Base-by-base conservation (phyloP, 345 rosid genomes). In the Boechera retrofracta region DNA sequence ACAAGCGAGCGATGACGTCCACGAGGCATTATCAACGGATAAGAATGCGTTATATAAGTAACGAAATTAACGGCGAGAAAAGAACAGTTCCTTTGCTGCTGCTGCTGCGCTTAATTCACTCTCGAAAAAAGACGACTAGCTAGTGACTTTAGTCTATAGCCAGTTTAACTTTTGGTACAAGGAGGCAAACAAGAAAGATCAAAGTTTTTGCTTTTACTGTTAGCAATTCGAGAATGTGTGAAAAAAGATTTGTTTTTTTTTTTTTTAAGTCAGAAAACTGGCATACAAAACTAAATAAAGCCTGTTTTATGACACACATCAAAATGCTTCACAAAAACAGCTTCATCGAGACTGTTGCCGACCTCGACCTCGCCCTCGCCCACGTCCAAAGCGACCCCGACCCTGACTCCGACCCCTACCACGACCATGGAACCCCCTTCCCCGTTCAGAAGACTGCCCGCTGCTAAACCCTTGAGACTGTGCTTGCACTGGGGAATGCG, bases 291-390 rank as follows among this genome's bases (percentile, higher is more conserved):
- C 39, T 29, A 72, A 39, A 33, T 65, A 58, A 12, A 78, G 47
- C 7, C 35, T 72, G 24, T 12, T 66, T n/a, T 48, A 1, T 48
- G 39, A 15, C 4, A 51, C 33, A 70, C 67, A 66, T 55, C 49
- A 72, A 33, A 52, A 65, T 49, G 57, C 56, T 72, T 49, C 56
- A 42, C 55, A 60, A 35, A 63, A 16, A 51, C 53, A 42, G 57
- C 53, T 60, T 74, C 80, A 84, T 67, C 48, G 66, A 48, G 74
- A 49, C 33, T 79, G 57, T 26, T 76, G 74, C 58, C 85, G 24
- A 12, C 85, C 86, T 73, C 89, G 77, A 29, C 85, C 85, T 68
- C n/a, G n/a, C n/a, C n/a, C n/a, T n/a, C 88, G 67, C 11, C 88
- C 80, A 52, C 87, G 83, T 6, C 71, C 75, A 71, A 77, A 80